Base-by-base conservation (phyloP, 805 yeast genomes). In the Hanseniaspora taiwanica region DNA sequence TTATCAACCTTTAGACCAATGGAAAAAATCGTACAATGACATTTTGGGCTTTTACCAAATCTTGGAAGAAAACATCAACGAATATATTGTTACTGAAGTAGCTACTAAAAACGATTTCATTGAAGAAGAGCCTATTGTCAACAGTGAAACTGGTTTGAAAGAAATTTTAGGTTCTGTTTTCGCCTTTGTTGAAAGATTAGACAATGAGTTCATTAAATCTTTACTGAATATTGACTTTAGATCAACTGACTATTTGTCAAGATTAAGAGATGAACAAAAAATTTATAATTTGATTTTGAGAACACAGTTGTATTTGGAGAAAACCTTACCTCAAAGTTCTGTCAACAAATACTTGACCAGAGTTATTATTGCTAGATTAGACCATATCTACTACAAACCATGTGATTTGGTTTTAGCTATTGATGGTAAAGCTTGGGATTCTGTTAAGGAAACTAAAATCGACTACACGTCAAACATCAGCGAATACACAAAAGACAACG, bases 381-480 rank as follows among this genome's bases (percentile, higher is more conserved):
- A 89, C 54, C 94, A 84, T 64, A 71, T 91, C 46, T 91, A 91
- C 68, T 91, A 77, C 76, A 91, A 91, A 67, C 89, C 96, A 27
- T 71, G 72, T 42, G 74, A 72, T 46, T 76, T 91, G 48, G 79
- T 86, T 46, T 62, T 65, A 38, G 68, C 74, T 44, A 69, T 74
- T 47, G 98, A 91, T 67, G 56, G 65, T 19, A 65, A 69, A 24
- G 85, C 93, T n/a, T 86, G 94, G 95, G 63, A 63, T 29, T 56
- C 61, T 35, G 54, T 81, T 16, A 13, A 25, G n/a, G n/a, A 49
- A 53, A 21, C 39, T 23, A 9, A 24, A 21, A 37, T 20, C 6
- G 36, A 36, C 21, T 27, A 32, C 16, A 14, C 39, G 9, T 21
- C 21, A 31, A 33, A 36, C 36, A 38, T 36, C 31, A 5, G 19